Base-by-base conservation (phyloP, 2,329 filamentous ascomycete species). In the Aureobasidium sp. region DNA sequence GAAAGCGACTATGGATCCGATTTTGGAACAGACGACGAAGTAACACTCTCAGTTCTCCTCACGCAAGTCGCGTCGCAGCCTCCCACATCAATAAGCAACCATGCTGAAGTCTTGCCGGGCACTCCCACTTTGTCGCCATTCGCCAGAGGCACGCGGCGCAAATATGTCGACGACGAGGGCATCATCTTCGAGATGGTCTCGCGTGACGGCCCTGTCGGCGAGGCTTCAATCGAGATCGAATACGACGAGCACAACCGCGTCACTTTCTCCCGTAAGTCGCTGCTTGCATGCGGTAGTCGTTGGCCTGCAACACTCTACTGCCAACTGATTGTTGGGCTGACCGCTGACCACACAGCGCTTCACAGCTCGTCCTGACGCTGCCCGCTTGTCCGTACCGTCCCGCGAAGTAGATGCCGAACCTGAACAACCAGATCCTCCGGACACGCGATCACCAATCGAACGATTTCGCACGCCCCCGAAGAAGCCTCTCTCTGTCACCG, bases 401-500 rank as follows among this genome's bases (percentile, higher is more conserved):
- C 49, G 24, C 9, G 56, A 64, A 24, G 62, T n/a, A 39, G 31
- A 60, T 19, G 48, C 63, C 19, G 65, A 61, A 33, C 61, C 63
- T 31, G 66, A 67, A 61, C 54, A 64, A 29, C 48, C 64, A 59
- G 15, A 58, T 29, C 52, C 56, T 22, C 61, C 63, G 19, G 81
- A 86, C 69, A 72, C 72, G 9, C 77, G 81, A 63, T 80, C 85
- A 9, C 92, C 91, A 0, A 76, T 97, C 2, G 82, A 91, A 65
- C 85, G 88, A 37, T 96, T 96, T 68, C 87, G 92, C 40, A 85
- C 85, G 1, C 86, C 82, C 61, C 90, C 90, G 0, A 87, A 82
- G 69, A 93, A 90, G 70, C 85, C 89, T 0, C 81, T 97, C 8
- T 91, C 89, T 0, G 94, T 97, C 1, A 91, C 90, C 2, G 94